phyloP scores from a whole-genome alignment of 2,329 filamentous ascomycete genomes.

The Colletotrichum tamarilloi region DNA sequence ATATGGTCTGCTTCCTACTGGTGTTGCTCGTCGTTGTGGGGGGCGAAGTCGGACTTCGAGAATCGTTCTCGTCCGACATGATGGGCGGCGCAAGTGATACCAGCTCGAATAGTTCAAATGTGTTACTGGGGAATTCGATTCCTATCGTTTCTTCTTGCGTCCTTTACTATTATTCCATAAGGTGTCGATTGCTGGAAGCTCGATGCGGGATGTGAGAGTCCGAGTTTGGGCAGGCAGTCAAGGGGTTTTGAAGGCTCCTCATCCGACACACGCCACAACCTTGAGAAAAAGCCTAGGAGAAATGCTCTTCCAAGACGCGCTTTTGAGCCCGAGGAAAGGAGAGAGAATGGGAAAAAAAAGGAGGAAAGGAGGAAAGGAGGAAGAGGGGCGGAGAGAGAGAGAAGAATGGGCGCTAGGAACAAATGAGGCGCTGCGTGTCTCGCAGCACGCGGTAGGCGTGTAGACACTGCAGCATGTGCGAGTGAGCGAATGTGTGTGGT shows the following conservation, averaged over 20 bases:
- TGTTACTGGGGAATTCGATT: background rate
- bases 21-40: constrained; percentile 28
- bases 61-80: constrained; percentile 34
- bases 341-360: constrained; percentile 11
- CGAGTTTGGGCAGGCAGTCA: constrained; percentile 25
- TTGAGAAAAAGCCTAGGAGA: background rate
- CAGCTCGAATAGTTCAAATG: background rate
- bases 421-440: constrained; percentile 17
- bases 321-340: constrained; percentile 8
- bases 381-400: background rate
- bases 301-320: background rate
- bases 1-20: constrained; percentile 33
- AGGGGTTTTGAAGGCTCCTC: constrained; percentile 33
- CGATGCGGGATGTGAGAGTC: constrained; percentile 18
- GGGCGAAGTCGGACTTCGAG: constrained; percentile 30
- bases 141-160: background rate
- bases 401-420: constrained; percentile 25
- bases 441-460: background rate
- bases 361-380: constrained; percentile 2
- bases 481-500: background rate
- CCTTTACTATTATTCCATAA: background rate
- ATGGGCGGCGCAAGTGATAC: background rate
- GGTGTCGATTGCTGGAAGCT: background rate
- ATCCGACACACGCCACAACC: constrained; percentile 11
- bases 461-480: constrained; percentile 4